Percentiles rank a stretch among this genome's conserved stretches.
These are phyloP conservation scores for Sclerotinia subarctica DNA, from an alignment of 2,329 filamentous ascomycete genomes.

Conservation along the genomic window DNA sequence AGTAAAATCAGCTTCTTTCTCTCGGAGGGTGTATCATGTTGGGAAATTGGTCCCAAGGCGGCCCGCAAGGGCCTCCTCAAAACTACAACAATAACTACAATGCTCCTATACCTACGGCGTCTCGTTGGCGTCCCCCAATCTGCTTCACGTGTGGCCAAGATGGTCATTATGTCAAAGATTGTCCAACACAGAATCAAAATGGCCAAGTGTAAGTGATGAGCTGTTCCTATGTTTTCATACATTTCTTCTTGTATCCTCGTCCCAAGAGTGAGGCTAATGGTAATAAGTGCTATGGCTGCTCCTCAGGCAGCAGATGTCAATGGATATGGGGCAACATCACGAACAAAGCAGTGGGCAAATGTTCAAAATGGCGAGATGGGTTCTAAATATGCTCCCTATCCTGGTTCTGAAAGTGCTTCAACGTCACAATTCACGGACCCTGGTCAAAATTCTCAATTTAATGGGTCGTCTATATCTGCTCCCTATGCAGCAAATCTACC, in stretches of 20 bases:
- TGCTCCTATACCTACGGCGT: constrained; percentile 10
- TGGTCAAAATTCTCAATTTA: constrained; percentile 7
- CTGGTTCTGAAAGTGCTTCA: not conserved
- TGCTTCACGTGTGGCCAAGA: constrained; percentile 54
- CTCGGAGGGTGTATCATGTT: constrained; percentile 28
- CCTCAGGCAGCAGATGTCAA: constrained; percentile 6
- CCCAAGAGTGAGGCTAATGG: constrained; percentile 13
- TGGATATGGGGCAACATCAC: constrained; percentile 12
- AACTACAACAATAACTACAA: constrained; percentile 23
- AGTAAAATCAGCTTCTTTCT: constrained; percentile 15
- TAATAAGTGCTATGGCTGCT: constrained; percentile 20
- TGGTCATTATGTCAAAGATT: constrained; percentile 53
- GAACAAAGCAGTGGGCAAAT: constrained; percentile 22
- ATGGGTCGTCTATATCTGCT: constrained; percentile 13
- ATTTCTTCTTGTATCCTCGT: constrained; percentile 10
- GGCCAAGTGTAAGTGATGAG: constrained; percentile 49
- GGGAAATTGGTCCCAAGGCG: constrained; percentile 30
- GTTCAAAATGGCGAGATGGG: constrained; percentile 12
- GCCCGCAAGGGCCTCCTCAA: constrained; percentile 23
- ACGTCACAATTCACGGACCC: constrained; percentile 9
- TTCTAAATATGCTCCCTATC: constrained; percentile 23
- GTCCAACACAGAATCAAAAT: constrained; percentile 49
- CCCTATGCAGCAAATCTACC: constrained; percentile 24
- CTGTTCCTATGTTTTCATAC: not conserved
- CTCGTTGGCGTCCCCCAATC: constrained; percentile 36